These are phyloP conservation scores for Talaromyces sp. DNA, from an alignment of 2,329 filamentous ascomycete species.

Conservation along the genomic window DNA sequence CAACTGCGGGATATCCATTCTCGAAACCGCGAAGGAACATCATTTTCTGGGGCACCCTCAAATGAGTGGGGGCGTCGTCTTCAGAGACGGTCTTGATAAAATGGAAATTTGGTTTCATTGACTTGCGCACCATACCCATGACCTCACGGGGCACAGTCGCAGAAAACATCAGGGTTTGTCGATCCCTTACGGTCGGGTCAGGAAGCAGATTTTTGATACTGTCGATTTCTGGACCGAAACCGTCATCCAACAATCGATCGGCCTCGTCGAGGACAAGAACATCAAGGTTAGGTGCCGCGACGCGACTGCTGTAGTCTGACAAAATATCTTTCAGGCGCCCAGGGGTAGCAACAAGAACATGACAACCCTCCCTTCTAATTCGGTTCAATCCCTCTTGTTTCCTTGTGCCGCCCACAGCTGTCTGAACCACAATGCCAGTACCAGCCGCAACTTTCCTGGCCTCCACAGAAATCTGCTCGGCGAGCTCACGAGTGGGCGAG, in stretches of 20 bases:
- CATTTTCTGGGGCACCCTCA: slow-evolving; percentile 73
- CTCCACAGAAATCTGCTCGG: slow-evolving; percentile 64
- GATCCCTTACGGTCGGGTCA: slow-evolving; percentile 54
- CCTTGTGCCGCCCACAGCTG: slow-evolving; percentile 86
- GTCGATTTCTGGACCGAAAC: slow-evolving; percentile 63
- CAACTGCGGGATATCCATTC: slow-evolving; percentile 69
- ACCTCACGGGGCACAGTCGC: slow-evolving; percentile 86
- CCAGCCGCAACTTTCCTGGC: slow-evolving; percentile 60
- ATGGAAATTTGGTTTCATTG: slow-evolving; percentile 77
- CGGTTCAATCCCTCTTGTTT: slow-evolving; percentile 63
- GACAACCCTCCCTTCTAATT: slow-evolving; percentile 72
- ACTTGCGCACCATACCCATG: slow-evolving; percentile 68
- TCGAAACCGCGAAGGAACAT: slow-evolving; percentile 64
- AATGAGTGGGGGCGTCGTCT: slow-evolving; percentile 79
- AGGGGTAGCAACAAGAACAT: slow-evolving; percentile 85
- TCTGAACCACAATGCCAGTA: slow-evolving; percentile 65
- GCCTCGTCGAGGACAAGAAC: slow-evolving; percentile 62
- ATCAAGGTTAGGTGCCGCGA: slow-evolving; percentile 58
- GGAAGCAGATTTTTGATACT: slow-evolving; percentile 62
- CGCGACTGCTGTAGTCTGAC: slow-evolving; percentile 56
- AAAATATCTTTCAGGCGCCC: slow-evolving; percentile 81
- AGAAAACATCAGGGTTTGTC: slow-evolving; percentile 92
- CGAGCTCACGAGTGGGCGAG: slow-evolving; percentile 59
- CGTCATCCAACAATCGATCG: slow-evolving; percentile 60
- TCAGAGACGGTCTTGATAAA: slow-evolving; percentile 83